phyloP scores from a whole-genome alignment of 352 stramenopile genomes.

The Globisporangium parvum region DNA sequence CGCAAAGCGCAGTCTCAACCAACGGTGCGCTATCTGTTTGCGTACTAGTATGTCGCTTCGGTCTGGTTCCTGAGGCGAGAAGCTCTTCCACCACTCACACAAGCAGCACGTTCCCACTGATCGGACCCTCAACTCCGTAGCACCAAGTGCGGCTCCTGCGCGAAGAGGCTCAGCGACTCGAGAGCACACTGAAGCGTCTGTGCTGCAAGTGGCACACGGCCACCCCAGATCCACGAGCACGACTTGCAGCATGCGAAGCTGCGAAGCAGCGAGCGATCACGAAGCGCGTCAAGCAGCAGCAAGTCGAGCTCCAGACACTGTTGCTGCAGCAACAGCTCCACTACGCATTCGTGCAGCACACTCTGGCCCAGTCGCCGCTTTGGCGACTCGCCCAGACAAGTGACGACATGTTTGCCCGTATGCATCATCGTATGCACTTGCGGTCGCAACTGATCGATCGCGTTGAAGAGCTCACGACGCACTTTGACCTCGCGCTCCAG shows the following conservation, averaged over 20 bases:
- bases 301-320: slow-evolving; percentile 25
- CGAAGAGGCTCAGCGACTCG: no score
- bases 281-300: slow-evolving; percentile 37
- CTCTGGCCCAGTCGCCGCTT: slow-evolving; percentile 37
- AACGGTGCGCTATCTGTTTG: no score
- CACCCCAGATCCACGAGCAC: neutral
- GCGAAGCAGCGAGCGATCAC: slow-evolving; percentile 44
- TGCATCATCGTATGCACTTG: slow-evolving; percentile 34
- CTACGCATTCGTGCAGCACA: slow-evolving; percentile 41
- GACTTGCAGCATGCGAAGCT: slow-evolving; percentile 30
- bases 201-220: no score
- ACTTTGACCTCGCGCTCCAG: slow-evolving; percentile 25
- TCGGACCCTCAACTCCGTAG: no score
- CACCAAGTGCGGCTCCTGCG: no score
- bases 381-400: slow-evolving; percentile 24
- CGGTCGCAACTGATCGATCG: slow-evolving; percentile 11
- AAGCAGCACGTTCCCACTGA: no score
- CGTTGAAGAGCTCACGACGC: slow-evolving; percentile 21
- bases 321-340: slow-evolving; percentile 27
- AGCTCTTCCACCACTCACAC: no score
- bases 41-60: no score
- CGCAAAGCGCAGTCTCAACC: no score
- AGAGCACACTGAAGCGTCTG: no score
- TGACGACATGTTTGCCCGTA: slow-evolving; percentile 31
- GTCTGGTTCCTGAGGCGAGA: no score